Evolutionary conservation across 1,284 basidiomycete genomes (phyloP).

Genomic region (Pseudozyma tsukubaensis): DNA sequence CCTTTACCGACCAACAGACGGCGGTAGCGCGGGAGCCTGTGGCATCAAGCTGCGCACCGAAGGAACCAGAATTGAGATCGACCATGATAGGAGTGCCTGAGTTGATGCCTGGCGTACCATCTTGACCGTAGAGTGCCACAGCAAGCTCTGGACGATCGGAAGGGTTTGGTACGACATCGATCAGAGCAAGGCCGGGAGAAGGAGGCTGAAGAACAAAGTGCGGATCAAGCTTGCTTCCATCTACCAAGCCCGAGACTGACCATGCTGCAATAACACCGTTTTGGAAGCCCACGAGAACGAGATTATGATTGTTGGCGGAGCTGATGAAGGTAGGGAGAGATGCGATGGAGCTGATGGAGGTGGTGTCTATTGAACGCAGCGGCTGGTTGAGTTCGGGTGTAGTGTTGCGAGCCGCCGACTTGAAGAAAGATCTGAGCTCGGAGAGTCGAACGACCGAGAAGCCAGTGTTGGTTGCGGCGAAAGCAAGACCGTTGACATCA

Average conservation of each 20-base stretch:
- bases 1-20: constrained; percentile 87
- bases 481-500: constrained; percentile 67
- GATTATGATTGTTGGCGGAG: constrained; percentile 37
- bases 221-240: constrained; percentile 35
- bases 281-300: constrained; percentile 47
- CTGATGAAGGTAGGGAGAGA: constrained; percentile 48
- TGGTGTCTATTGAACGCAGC: constrained; percentile 33
- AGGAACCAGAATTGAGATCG: constrained; percentile 49
- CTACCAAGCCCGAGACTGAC: constrained; percentile 31
- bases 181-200: constrained; percentile 35
- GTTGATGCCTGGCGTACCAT: constrained; percentile 65
- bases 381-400: constrained; percentile 32
- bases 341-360: constrained; percentile 18
- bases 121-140: constrained; percentile 66
- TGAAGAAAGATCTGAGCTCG: constrained; percentile 46
- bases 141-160: constrained; percentile 69
- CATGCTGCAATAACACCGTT: constrained; percentile 56
- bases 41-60: constrained; percentile 38
- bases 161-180: constrained; percentile 70
- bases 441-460: constrained; percentile 64
- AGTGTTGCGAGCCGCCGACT: constrained; percentile 41
- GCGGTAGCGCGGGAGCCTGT: constrained; percentile 36
- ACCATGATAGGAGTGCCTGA: constrained; percentile 39
- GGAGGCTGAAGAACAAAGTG: constrained; percentile 45
- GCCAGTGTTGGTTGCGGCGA: constrained; percentile 69